A percentile compares a stretch with the other conserved stretches of the same genome.
Evolutionary conservation across 768 basidiomycete genomes (phyloP).

Genomic region (Thelephora aurantiotincta): DNA sequence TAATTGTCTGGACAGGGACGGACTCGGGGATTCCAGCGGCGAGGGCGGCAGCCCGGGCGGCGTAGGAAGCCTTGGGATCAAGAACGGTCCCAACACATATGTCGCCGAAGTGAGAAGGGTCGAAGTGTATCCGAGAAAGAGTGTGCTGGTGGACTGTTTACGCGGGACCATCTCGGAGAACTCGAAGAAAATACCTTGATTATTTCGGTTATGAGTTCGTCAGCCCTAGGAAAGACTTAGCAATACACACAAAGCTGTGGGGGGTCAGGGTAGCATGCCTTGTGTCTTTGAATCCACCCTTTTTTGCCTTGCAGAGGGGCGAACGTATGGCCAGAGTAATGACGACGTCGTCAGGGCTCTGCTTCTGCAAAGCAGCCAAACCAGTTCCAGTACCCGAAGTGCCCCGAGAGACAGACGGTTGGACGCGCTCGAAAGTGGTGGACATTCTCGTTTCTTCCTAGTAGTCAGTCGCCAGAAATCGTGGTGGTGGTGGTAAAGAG

Average conservation of each 20-base stretch:
- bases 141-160: slow-evolving; percentile 28
- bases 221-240: slow-evolving; percentile 31
- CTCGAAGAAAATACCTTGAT: slow-evolving; percentile 37
- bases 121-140: slow-evolving; percentile 41
- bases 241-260: neutral
- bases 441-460: too few species aligned
- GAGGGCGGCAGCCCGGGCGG: slow-evolving; percentile 59
- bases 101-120: slow-evolving; percentile 56
- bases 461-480: too few species aligned
- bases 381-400: slow-evolving; percentile 25
- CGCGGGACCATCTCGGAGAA: neutral
- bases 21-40: slow-evolving; percentile 73
- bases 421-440: too few species aligned
- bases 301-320: slow-evolving; percentile 62
- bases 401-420: slow-evolving; percentile 49
- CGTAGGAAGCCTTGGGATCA: slow-evolving; percentile 49
- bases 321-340: slow-evolving; percentile 72
- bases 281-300: slow-evolving; percentile 62
- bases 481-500: too few species aligned
- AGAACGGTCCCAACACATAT: slow-evolving; percentile 73
- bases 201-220: slow-evolving; percentile 72
- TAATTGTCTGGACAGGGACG: slow-evolving; percentile 60
- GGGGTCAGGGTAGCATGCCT: slow-evolving; percentile 24
- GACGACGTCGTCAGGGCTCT: slow-evolving; percentile 66
- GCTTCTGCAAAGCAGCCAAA: slow-evolving; percentile 36